Evolutionary conservation across 1,139 yeast genomes (phyloP), one percentile per base, ranked within the genome.

Genomic region (Geotrichum fermentans): DNA sequence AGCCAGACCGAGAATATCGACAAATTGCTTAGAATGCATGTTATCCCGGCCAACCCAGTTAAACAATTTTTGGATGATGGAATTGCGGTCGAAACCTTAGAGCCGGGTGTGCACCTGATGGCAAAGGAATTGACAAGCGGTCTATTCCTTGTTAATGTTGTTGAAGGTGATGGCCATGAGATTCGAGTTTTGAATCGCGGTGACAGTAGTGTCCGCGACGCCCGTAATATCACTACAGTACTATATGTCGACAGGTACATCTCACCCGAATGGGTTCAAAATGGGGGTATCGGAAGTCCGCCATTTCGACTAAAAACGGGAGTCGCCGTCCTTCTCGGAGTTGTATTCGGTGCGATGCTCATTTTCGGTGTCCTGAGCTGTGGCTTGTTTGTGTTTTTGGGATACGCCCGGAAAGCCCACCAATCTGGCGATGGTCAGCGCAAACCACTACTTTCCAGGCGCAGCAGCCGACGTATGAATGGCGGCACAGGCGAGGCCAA

Each of bases 161-260:
- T 62, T 13, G 74, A 80, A 50, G 83, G 84, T 14, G 70, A 72
- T 46, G 83, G 81, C 44, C 83, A 78, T 56, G 88, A 83, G 56
- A 84, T 85, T 0, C 71, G 82, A 46, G 69, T 89, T 7, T 55
- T 83, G 20, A 74, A 78, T 26, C 79, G 77, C 58, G 97, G 96
- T 1, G 81, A 90, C 58, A 74, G 89, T 0, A 71, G 79, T 8
- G 62, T 67, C 17, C 56, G 56, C 14, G 38, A 50, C 11, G 46
- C 30, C 10, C 20, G 14, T 13, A 43, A 43, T 17, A 49, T 40
- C 4, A 47, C 68, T 2, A 87, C 96, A 52, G 79, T 89, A 1
- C 78, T 87, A 52, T 67, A 84, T 17, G 71, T 88, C 29, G 96
- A 89, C 58, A 72, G 80, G 47, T 90, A 92, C 4, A 68, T 82